A percentile compares a stretch with the other conserved stretches of the same genome.
phyloP scores from a whole-genome alignment of 1,284 basidiomycete species.

The Sphagnurus paluster region DNA sequence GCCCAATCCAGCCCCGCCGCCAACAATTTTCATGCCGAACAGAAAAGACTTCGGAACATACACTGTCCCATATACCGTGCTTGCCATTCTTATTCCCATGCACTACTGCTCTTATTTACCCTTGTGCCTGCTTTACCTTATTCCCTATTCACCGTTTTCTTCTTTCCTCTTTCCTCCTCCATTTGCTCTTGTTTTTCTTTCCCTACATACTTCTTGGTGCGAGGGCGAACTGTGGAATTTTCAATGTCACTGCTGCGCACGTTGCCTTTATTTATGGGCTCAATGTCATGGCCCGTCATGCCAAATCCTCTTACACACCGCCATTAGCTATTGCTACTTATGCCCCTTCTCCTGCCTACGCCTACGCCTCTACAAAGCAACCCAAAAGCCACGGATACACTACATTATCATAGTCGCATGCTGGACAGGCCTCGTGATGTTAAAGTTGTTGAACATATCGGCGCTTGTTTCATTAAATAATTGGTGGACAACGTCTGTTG shows the following conservation, averaged over 20 bases:
- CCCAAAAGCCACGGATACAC: constrained; percentile 12
- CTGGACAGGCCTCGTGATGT: constrained; percentile 19
- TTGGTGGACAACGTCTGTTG: no score
- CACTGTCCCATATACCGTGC: no score
- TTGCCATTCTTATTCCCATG: no score
- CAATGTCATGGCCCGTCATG: neutral
- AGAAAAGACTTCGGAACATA: no score
- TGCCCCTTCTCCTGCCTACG: no score
- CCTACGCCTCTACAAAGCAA: no score
- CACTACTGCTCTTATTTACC: constrained; percentile 11
- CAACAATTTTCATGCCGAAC: no score
- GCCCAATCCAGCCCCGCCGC: no score
- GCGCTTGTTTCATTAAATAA: constrained; percentile 11
- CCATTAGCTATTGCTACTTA: no score
- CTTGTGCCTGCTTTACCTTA: neutral
- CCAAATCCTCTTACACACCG: no score
- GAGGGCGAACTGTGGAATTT: constrained; percentile 7
- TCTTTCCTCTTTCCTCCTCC: constrained; percentile 1
- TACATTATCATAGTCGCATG: constrained; percentile 21
- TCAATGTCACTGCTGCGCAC: no score
- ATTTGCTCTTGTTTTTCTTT: constrained; percentile 1
- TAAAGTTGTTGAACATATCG: constrained; percentile 15
- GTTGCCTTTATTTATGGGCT: constrained; percentile 13
- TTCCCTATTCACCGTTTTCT: no score
- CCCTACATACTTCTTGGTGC: constrained; percentile 11